Conservation (phyloP, 306 rosid species). For the Gastrolobium bilobum region DNA sequence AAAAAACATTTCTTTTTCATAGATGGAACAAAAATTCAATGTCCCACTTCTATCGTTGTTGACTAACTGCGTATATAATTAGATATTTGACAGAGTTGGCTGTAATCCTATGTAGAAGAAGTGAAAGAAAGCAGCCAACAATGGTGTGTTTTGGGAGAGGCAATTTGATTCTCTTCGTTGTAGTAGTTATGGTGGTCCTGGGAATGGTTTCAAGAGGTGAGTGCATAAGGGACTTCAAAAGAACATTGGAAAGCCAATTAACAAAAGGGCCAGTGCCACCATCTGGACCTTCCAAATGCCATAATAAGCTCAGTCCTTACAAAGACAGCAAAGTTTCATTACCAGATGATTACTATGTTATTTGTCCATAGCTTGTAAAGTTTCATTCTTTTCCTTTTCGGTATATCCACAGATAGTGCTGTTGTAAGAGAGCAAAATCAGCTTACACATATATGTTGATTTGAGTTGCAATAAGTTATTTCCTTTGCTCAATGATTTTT, state of each 20-base stretch:
- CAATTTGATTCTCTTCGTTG: constrained; percentile 42
- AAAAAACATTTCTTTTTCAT: background rate
- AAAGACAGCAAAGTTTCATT: constrained; percentile 41
- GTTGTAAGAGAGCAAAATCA: background rate
- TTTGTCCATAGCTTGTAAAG: constrained; percentile 55
- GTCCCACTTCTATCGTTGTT: constrained; percentile 2
- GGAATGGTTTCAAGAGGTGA: constrained; percentile 52
- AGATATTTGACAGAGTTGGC: background rate
- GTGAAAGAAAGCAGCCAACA: constrained; percentile 15
- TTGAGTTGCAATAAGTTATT: background rate
- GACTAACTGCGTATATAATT: constrained; percentile 17
- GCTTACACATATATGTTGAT: background rate
- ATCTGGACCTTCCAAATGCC: constrained; percentile 81
- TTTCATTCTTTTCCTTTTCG: background rate
- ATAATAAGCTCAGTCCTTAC: constrained; percentile 62
- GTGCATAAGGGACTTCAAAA: constrained; percentile 56
- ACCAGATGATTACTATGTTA: constrained; percentile 47
- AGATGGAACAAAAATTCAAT: constrained; percentile 44
- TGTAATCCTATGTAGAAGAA: constrained; percentile 17
- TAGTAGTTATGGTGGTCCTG: constrained; percentile 28
- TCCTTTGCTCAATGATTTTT: background rate
- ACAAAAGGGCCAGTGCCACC: constrained; percentile 81
- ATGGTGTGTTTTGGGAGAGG: constrained; percentile 51
- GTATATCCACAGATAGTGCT: background rate
- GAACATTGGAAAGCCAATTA: constrained; percentile 52